Percentiles rank a stretch among this genome's conserved stretches.
Evolutionary conservation across 2,329 filamentous ascomycete species (phyloP).

Genomic region (Pseudocercospora fijiensis): DNA sequence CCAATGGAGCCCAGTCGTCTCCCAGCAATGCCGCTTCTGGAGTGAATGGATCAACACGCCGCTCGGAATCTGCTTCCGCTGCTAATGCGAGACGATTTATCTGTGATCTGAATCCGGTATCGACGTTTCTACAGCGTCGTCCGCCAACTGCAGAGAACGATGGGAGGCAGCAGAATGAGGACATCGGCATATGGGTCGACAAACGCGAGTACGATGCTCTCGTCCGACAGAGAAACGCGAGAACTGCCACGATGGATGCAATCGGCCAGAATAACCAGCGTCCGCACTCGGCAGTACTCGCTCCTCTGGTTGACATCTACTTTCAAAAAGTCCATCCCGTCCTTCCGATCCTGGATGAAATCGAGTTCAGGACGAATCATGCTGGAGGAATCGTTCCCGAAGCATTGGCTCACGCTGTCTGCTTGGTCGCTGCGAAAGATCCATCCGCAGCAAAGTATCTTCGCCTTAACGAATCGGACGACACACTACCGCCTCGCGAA

Average conservation of each 20-base stretch:
- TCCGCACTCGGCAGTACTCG: slow-evolving; percentile 38
- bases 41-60: neutral
- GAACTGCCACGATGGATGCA: neutral
- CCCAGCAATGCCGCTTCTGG: neutral
- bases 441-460: slow-evolving; percentile 44
- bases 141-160: slow-evolving; percentile 20
- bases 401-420: slow-evolving; percentile 48
- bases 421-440: slow-evolving; percentile 51
- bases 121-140: slow-evolving; percentile 47
- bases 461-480: slow-evolving; percentile 38
- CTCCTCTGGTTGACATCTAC: slow-evolving; percentile 48
- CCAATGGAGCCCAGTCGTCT: neutral
- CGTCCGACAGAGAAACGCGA: slow-evolving; percentile 28
- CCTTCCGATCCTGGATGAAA: slow-evolving; percentile 48
- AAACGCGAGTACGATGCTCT: slow-evolving; percentile 35
- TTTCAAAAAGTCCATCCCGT: slow-evolving; percentile 49
- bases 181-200: slow-evolving; percentile 41
- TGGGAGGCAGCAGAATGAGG: slow-evolving; percentile 27
- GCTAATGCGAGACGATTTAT: slow-evolving; percentile 19
- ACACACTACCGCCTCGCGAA: slow-evolving; percentile 42
- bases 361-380: slow-evolving; percentile 43
- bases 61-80: neutral
- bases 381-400: slow-evolving; percentile 40
- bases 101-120: slow-evolving; percentile 48
- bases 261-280: slow-evolving; percentile 22